phyloP scores from a whole-genome alignment of 805 yeast genomes.

The Metschnikowia borealis region DNA sequence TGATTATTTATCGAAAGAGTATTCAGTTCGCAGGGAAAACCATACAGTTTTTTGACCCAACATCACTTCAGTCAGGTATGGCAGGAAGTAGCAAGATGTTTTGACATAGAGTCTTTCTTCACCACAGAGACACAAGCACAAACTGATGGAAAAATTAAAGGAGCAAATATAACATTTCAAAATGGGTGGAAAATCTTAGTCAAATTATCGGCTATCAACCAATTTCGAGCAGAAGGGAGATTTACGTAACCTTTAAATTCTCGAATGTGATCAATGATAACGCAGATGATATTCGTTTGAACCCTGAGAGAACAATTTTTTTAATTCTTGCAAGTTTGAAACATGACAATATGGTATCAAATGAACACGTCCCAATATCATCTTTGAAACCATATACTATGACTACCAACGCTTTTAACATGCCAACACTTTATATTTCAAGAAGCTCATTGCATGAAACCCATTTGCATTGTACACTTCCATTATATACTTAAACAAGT shows the following conservation, averaged over 20 bases:
- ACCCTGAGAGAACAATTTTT: not conserved
- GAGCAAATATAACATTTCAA: not conserved
- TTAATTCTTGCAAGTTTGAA: not conserved
- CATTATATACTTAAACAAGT: too few species aligned
- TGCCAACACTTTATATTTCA: too few species aligned
- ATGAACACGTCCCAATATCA: not conserved
- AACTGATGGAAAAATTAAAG: not conserved
- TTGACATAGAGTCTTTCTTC: not conserved
- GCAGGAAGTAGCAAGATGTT: not conserved
- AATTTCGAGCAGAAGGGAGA: not conserved
- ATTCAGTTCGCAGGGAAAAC: not conserved
- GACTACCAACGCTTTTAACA: too few species aligned
- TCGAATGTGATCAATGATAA: not conserved
- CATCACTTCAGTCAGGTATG: not conserved
- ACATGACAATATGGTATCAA: not conserved
- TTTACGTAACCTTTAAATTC: not conserved
- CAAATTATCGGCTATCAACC: not conserved
- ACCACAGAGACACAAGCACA: not conserved
- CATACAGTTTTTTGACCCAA: not conserved
- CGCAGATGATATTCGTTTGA: not conserved
- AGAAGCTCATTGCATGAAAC: too few species aligned
- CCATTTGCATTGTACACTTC: too few species aligned
- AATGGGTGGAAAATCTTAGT: not conserved
- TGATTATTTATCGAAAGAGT: not conserved
- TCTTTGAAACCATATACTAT: not conserved